A percentile compares a stretch with the other conserved stretches of the same genome.
Conservation (phyloP, 331 rosid species). For the Stylosanthes scabra region DNA sequence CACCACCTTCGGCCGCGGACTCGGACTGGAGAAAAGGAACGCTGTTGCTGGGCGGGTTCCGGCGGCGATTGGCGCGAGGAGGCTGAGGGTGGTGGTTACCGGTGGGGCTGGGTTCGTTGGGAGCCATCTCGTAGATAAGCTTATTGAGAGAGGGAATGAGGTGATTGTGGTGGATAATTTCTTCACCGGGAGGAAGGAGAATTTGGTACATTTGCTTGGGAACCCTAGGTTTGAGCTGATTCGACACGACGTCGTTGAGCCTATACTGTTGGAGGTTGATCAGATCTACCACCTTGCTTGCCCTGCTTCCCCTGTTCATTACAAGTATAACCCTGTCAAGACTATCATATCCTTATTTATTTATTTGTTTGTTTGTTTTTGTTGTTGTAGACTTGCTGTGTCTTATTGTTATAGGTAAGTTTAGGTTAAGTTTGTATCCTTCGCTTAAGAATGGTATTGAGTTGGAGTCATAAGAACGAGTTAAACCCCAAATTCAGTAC, state of each 20-base stretch:
- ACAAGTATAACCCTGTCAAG: slow-evolving; percentile 83
- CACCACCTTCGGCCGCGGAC: not conserved
- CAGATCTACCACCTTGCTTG: slow-evolving; percentile 99
- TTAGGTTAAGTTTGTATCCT: too few relatives aligned
- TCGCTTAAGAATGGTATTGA: too few relatives aligned
- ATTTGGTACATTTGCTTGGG: slow-evolving; percentile 78
- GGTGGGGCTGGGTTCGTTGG: slow-evolving; percentile 98
- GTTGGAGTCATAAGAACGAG: too few relatives aligned
- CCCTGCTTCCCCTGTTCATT: slow-evolving; percentile 98
- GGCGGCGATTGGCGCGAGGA: slow-evolving; percentile 39
- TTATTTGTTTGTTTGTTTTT: not conserved
- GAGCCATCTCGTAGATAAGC: slow-evolving; percentile 88
- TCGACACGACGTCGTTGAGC: slow-evolving; percentile 97
- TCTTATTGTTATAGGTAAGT: too few relatives aligned
- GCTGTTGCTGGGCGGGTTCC: slow-evolving; percentile 41
- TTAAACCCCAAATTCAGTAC: too few relatives aligned
- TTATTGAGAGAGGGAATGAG: slow-evolving; percentile 78
- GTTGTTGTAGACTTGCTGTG: not conserved
- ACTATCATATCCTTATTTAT: slow-evolving; percentile 51
- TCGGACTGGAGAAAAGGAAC: not conserved
- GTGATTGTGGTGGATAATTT: slow-evolving; percentile 93
- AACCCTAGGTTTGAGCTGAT: slow-evolving; percentile 92
- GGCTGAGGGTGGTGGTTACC: slow-evolving; percentile 83
- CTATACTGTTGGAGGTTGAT: slow-evolving; percentile 92
- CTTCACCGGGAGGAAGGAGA: slow-evolving; percentile 93